Evolutionary conservation across 768 basidiomycete genomes (phyloP), one percentile per base, ranked within the genome.

Genomic region (Termitomyces sp.): DNA sequence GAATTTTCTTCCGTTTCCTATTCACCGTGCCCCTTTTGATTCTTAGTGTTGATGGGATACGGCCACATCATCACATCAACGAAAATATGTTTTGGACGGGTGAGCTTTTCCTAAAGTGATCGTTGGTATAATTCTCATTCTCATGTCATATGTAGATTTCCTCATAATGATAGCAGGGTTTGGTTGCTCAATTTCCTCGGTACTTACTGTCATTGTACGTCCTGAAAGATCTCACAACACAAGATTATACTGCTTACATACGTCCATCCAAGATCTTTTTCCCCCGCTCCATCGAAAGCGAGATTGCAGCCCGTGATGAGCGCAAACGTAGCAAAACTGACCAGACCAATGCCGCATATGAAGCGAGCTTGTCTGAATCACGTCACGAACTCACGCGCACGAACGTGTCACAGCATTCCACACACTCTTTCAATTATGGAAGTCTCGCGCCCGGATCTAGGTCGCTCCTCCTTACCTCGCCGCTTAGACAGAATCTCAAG

Each of bases 211-310:
- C 22, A 78, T 90, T 44, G 89, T 90, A 70, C 55, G 76, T 70
- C 48, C 47, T 18, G 8, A 47, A 16, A 14, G 57, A 49, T 3
- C 10, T 27, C 36, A 18, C 29, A 20, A 27, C 54, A 41, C 8
- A 22, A 31, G 22, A 9, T 36, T 41, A 9, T 43, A 29, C 39
- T 36, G 59, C n/a, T 48, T 5, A 16, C 3, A 12, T 32, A 10
- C 6, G 9, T 26, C 8, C 26, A 37, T n/a, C 46, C 46, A 59
- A 90, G 88, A 88, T 92, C 36, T 92, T 92, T 77, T 92, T 92
- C 74, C 90, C 90, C 53, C 87, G 90, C 37, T 87, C 86, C 6
- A 78, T 87, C 46, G 80, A 88, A 69, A 72, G 78, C 26, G 88
- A 89, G 69, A 85, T 87, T 27, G 74, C 79, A 2, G 70, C 73